Conservation (phyloP, 805 yeast species). For the Metschnikowia reukaufii region DNA sequence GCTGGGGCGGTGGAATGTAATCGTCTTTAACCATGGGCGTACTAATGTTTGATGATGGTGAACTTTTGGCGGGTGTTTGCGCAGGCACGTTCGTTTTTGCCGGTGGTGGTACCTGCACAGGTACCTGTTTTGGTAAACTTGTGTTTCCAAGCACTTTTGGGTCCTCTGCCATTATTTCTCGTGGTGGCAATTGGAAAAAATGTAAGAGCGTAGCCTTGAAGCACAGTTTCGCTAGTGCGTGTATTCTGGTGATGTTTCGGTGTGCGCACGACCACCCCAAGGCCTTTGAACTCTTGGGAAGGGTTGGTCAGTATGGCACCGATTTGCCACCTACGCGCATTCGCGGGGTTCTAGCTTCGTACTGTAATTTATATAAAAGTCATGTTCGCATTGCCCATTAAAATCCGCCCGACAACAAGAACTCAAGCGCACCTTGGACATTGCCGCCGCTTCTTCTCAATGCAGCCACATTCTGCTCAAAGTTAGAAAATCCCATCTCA, state of each 20-base stretch:
- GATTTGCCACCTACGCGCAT: not conserved
- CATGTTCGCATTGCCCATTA: not conserved
- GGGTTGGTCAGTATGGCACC: no score
- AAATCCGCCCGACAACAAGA: constrained; percentile 46
- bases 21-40: not conserved
- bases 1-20: constrained; percentile 14
- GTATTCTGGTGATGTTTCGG: constrained; percentile 9
- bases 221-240: no score
- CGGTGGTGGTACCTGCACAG: no score
- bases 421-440: constrained; percentile 95
- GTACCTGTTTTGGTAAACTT: not conserved
- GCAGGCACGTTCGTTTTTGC: not conserved
- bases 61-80: not conserved
- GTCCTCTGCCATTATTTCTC: not conserved
- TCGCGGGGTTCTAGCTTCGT: not conserved
- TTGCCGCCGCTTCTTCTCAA: constrained; percentile 95
- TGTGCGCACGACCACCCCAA: constrained; percentile 13
- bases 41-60: not conserved
- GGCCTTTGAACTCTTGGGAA: not conserved
- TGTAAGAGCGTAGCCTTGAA: no score
- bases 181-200: no score
- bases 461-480: constrained; percentile 88
- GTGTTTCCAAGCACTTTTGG: not conserved
- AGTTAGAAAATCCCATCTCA: constrained; percentile 74
- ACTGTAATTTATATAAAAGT: not conserved